Evolutionary conservation across 768 basidiomycete genomes (phyloP).

Genomic region (Agaricus sinodeliciosus): DNA sequence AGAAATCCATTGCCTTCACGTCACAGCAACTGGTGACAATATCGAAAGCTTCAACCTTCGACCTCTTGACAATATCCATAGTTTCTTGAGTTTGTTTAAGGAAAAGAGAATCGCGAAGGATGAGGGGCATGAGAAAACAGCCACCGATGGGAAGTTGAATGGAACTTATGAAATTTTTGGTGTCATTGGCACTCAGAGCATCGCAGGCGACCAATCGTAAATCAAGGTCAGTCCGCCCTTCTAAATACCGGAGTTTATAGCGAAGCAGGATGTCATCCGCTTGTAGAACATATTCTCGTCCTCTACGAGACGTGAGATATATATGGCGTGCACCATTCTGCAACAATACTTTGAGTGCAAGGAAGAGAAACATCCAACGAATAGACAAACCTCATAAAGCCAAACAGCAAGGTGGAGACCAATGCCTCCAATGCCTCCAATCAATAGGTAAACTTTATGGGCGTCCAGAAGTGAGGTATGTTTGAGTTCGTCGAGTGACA

Average conservation of each 20-base stretch:
- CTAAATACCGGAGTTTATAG: slow-evolving; percentile 23
- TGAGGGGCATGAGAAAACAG: slow-evolving; percentile 25
- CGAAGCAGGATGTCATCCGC: slow-evolving; percentile 18
- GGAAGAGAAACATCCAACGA: not conserved
- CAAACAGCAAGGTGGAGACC: slow-evolving; percentile 31
- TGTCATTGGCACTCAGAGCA: slow-evolving; percentile 18
- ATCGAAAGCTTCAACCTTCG: slow-evolving; percentile 23
- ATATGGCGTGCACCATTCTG: slow-evolving; percentile 31
- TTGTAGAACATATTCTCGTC: slow-evolving; percentile 18
- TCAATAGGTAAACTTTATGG: slow-evolving; percentile 26
- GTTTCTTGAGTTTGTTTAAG: slow-evolving; percentile 21
- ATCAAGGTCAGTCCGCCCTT: slow-evolving; percentile 20
- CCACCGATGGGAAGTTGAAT: slow-evolving; percentile 23
- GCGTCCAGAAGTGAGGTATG: slow-evolving; percentile 16
- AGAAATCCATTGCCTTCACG: slow-evolving; percentile 26
- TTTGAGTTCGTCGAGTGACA: not conserved
- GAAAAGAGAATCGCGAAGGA: slow-evolving; percentile 26
- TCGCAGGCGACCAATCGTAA: slow-evolving; percentile 25
- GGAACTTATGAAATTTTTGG: slow-evolving; percentile 15
- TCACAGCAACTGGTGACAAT: slow-evolving; percentile 19
- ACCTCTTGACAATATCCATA: slow-evolving; percentile 19
- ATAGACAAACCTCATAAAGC: slow-evolving; percentile 31
- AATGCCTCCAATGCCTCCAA: slow-evolving; percentile 34
- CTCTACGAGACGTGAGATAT: slow-evolving; percentile 30
- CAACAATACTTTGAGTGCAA: not conserved